Evolutionary conservation across 2,329 filamentous ascomycete species (phyloP), one percentile per base, ranked within the genome.

Genomic region (Plenodomus biglobosus): DNA sequence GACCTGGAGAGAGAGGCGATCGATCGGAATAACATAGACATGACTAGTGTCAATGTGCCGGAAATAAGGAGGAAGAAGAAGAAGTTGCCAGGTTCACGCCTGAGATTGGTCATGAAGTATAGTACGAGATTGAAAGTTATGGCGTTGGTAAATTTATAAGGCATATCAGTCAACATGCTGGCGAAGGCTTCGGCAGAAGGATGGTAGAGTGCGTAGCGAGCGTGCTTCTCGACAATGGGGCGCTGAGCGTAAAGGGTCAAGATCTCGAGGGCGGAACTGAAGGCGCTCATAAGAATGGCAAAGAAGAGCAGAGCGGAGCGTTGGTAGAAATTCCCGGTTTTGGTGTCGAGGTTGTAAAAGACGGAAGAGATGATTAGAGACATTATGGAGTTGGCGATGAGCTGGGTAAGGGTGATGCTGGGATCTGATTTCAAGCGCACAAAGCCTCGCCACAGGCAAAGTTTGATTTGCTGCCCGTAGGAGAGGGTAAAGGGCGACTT

Each of bases 181-280:
- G 88, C 84, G 50, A 90, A 80, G n/a, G 90, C 89, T 78, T 96
- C 91, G 15, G 90, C 87, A 8, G 87, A 91, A 0, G 92, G 90
- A 64, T 95, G 92, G 63, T 96, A 95, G 16, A 96, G 79, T 16
- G 91, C 90, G 68, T 95, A 96, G 48, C 87, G 84, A 46, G 80
- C 76, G 61, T 96, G 92, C 69, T 96, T 96, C 68, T 96, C 90
- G 51, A 96, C 90, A 61, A 96, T 95, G 1, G 88, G 87, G 32
- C 92, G 86, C 80, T 96, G 91, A 2, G 88, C 83, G 67, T 94
- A 96, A 3, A 96, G 80, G 0, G 88, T 91, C 27, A 94, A 73
- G 66, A 96, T 94, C 78, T 94, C 90, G 34, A 94, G 80, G 46
- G 87, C 87, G 67, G 84, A 87, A 53, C 85, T 80, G 64, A 95